Base-by-base conservation (phyloP, 805 yeast genomes). In the Wickerhamomyces sydowiorum region DNA sequence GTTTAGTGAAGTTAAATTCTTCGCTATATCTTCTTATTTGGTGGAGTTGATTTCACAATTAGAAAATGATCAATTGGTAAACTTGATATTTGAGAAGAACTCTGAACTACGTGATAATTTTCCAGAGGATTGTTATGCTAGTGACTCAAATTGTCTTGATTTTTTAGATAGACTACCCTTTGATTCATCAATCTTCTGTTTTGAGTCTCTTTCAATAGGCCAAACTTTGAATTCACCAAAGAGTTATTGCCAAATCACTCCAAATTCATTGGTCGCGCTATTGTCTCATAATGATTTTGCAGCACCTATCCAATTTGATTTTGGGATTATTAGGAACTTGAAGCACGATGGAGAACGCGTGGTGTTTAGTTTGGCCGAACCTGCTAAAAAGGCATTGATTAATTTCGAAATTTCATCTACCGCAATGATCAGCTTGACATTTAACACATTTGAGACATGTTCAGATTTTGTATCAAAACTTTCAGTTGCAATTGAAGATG, bases 21-120 rank as follows among this genome's bases (percentile, higher is more conserved):
- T 50, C 33, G 22, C 51, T 3, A 25, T 34, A 5, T 48, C 48
- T 18, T 51, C 46, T 29, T 57, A 54, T 35, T 7, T 52, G 15
- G 36, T 50, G 15, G 60, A 55, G 25, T 25, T 56, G 30, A 8
- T 56, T 14, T 53, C 61, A 2, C 56, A 52, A 17, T 19, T 54
- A 8, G 45, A 43, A 2, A n/a, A 39, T 5, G 27, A 35, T 3
- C 18, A 40, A 3, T 22, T 42, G 14, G 15, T 22, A 17, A 35
- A 36, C 33, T 7, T 41, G 25, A 29, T 44, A 19, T 27, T 24
- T 5, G 19, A 34, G 1, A 20, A 27, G 2, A 7, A 4, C 7
- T 12, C 13, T 15, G 19, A 33, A 7, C 18, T 31, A 5, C n/a
- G 14, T 37, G 27, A 22, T 17, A 12, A 5, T 3, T 32, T 46